These are phyloP conservation scores for Dictyostelium capitatum DNA, from an alignment of 78 protist species.

Conservation along the genomic window DNA sequence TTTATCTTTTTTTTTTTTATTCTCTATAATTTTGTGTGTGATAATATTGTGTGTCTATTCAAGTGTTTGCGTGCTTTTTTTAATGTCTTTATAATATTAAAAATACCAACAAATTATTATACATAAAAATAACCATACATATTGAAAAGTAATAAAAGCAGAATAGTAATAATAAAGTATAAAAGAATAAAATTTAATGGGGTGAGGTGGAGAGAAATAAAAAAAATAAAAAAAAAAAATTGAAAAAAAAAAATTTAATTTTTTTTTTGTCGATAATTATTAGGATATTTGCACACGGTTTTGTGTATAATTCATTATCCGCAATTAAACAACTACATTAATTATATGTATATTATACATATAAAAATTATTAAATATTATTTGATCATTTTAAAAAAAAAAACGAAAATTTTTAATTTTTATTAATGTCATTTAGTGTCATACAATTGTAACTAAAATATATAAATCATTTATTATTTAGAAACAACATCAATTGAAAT, in stretches of 20 bases:
- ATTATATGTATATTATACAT: too few species aligned
- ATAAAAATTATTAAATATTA: too few species aligned
- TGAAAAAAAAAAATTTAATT: not conserved
- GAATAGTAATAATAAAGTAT: not conserved
- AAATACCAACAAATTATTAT: not conserved
- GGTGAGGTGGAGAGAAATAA: not conserved
- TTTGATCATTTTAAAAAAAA: too few species aligned
- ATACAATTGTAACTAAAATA: too few species aligned
- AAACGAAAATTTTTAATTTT: too few species aligned
- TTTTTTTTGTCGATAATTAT: not conserved
- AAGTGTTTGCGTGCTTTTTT: not conserved
- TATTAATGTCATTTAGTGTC: too few species aligned
- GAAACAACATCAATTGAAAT: too few species aligned
- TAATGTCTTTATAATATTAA: not conserved
- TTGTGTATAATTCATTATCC: too few species aligned
- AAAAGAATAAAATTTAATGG: not conserved
- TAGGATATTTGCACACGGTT: too few species aligned
- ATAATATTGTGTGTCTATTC: not conserved
- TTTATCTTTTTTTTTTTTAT: too few species aligned
- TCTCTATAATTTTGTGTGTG: not conserved
- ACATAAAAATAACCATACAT: slow-evolving; percentile 11
- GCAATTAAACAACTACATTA: too few species aligned
- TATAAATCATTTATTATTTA: too few species aligned
- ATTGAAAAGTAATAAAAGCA: not conserved
- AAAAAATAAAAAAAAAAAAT: not conserved